phyloP scores from a whole-genome alignment of 176 grass and related monocot species.

The Eleusine coracana region DNA sequence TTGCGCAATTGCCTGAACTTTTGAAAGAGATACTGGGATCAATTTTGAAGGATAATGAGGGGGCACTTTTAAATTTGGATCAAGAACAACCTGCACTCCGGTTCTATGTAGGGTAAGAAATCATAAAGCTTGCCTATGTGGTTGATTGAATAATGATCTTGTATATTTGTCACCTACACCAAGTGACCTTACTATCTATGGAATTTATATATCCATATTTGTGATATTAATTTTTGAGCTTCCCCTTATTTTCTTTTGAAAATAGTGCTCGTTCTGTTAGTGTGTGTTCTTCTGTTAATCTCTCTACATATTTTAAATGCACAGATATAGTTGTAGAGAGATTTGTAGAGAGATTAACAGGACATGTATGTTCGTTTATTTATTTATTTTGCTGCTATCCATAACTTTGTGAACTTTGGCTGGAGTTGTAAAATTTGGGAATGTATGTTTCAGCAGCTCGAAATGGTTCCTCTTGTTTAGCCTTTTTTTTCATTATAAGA shows the following conservation, averaged over 20 bases:
- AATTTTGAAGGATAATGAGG: constrained; percentile 98
- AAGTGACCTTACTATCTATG: background rate
- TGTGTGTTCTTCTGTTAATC: background rate
- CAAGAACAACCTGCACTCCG: constrained; percentile 96
- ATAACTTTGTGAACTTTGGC: background rate
- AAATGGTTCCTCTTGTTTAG: constrained; percentile 1
- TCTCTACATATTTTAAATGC: background rate
- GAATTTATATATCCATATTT: constrained; percentile 23
- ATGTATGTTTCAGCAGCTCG: constrained; percentile 2
- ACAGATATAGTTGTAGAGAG: background rate
- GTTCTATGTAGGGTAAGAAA: constrained; percentile 96
- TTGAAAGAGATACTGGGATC: constrained; percentile 96
- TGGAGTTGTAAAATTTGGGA: background rate
- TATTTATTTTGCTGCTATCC: constrained; percentile 9
- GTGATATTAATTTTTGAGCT: constrained; percentile 14
- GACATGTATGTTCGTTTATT: background rate
- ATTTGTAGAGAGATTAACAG: too few relatives aligned
- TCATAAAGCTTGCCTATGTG: background rate
- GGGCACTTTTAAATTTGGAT: constrained; percentile 98
- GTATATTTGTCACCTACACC: background rate
- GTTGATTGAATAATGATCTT: constrained; percentile 16
- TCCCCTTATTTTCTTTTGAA: constrained; percentile 2
- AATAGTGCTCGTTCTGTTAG: background rate
- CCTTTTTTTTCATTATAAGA: constrained; percentile 2
- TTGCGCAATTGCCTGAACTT: constrained; percentile 98